Conservation (phyloP, 768 basidiomycete species). For the Phaffia tasmanica region DNA sequence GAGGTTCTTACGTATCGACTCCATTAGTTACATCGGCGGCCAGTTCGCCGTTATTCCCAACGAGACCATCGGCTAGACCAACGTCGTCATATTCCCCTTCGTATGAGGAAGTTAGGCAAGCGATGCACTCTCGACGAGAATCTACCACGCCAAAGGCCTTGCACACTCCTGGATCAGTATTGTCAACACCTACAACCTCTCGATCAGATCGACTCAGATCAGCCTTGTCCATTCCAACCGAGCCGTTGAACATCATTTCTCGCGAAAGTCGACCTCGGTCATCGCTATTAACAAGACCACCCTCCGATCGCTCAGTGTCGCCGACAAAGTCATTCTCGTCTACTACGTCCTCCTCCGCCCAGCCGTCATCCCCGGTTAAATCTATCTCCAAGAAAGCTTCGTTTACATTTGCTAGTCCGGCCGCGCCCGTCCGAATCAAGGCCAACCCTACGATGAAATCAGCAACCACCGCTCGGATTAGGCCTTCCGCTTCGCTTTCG, state of each 20-base stretch:
- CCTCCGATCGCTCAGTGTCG: not conserved
- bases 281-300: not conserved
- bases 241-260: not conserved
- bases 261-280: not conserved
- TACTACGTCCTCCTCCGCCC: not conserved
- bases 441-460: not conserved
- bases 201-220: not conserved
- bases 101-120: conserved; percentile 7
- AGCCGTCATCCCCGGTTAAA: not conserved
- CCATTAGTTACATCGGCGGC: not conserved
- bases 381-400: conserved; percentile 12
- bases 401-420: conserved; percentile 25
- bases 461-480: conserved; percentile 4
- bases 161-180: no score
- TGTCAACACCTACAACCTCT: no score
- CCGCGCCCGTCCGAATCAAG: conserved; percentile 25
- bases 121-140: conserved; percentile 1
- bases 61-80: not conserved
- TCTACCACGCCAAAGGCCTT: not conserved
- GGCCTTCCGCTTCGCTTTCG: conserved; percentile 6
- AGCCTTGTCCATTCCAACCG: not conserved
- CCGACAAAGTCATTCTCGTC: no score
- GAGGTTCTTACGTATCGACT: no score
- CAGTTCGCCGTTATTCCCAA: not conserved
- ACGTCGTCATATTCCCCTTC: not conserved